Base-by-base conservation (phyloP, 2,329 filamentous ascomycete species). In the Aspergillus arachidicola region DNA sequence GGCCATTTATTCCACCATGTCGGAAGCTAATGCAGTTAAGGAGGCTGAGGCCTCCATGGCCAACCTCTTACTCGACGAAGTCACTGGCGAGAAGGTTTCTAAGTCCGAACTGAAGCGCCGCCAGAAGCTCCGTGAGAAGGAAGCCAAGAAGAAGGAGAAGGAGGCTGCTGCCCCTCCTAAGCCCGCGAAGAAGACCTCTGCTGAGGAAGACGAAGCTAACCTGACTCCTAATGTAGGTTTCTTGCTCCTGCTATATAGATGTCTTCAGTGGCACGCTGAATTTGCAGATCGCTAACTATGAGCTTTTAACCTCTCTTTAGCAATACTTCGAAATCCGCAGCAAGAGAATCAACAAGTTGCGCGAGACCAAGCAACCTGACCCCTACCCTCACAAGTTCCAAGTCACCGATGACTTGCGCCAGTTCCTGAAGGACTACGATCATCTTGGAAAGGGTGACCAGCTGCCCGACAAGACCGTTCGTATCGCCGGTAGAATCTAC, bases 301-400 rank as follows among this genome's bases (percentile, higher is more conserved):
- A 14, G 11, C 43, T 51, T 45, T 48, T 41, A 21, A 30, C 38
- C 38, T 26, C 38, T 38, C 46, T 12, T 16, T 73, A 91, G 87
- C 89, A 92, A 89, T 99, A 98, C 84, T 97, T 97, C 78, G 95
- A 99, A 83, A 96, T 98, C 76, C 91, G 95, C 67, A 96, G 91
- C 74, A 88, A 92, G 71, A 86, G 86, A 69, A 89, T 97, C 83
- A 90, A 91, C 79, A 90, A 90, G 73, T 86, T 94, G 67, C 87
- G 90, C 73, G 83, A 89, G 75, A 88, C 87, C 75, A 89, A 91
- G 82, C 82, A 88, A 64, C 91, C 91, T 46, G 91, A 94, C 75
- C 92, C 92, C 16, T 97, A 97, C 81, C 95, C 95, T 9, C 94
- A 99, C 89, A 91, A 91, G 85, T 98, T 97, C 86, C 84, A 94